These are phyloP conservation scores for Balakata baccata DNA, from an alignment of 345 rosid genomes.

Conservation along the genomic window DNA sequence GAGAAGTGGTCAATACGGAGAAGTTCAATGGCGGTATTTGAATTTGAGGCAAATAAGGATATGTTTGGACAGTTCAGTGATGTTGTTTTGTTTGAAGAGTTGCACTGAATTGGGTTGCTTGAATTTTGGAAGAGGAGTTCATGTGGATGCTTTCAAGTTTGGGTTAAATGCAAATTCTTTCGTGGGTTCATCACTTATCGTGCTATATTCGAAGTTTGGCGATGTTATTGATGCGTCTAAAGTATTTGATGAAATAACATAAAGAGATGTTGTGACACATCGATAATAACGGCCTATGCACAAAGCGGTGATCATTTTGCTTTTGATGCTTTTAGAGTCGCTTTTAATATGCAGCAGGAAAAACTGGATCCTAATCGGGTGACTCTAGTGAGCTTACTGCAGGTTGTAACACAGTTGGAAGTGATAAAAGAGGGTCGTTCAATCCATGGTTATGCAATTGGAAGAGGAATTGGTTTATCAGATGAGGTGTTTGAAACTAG, in stretches of 20 bases:
- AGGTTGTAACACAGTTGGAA: constrained; percentile 27
- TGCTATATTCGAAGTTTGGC: constrained; percentile 20
- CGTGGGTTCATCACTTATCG: constrained; percentile 32
- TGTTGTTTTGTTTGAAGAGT: constrained; percentile 26
- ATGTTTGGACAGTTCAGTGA: constrained; percentile 20
- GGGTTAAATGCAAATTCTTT: constrained; percentile 18
- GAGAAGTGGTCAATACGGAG: constrained; percentile 22
- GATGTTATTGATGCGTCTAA: constrained; percentile 25
- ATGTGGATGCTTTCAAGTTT: constrained; percentile 31
- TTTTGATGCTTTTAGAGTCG: constrained; percentile 27
- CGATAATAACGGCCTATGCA: constrained; percentile 28
- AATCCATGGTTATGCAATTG: constrained; percentile 38
- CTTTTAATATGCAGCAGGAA: constrained; percentile 25
- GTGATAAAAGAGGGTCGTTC: constrained; percentile 25
- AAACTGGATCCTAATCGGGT: constrained; percentile 31
- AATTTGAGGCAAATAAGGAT: constrained; percentile 22
- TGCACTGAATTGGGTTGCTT: constrained; percentile 25
- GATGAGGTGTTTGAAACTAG: constrained; percentile 37
- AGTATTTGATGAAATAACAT: constrained; percentile 34
- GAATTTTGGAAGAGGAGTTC: constrained; percentile 30
- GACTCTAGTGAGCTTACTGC: constrained; percentile 34
- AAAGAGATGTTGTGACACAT: constrained; percentile 26
- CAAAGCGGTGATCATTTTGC: constrained; percentile 14
- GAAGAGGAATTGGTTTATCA: constrained; percentile 32
- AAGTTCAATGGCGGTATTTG: constrained; percentile 30